These are phyloP conservation scores for Lactarius quietus DNA, from an alignment of 768 basidiomycete genomes.

Conservation along the genomic window DNA sequence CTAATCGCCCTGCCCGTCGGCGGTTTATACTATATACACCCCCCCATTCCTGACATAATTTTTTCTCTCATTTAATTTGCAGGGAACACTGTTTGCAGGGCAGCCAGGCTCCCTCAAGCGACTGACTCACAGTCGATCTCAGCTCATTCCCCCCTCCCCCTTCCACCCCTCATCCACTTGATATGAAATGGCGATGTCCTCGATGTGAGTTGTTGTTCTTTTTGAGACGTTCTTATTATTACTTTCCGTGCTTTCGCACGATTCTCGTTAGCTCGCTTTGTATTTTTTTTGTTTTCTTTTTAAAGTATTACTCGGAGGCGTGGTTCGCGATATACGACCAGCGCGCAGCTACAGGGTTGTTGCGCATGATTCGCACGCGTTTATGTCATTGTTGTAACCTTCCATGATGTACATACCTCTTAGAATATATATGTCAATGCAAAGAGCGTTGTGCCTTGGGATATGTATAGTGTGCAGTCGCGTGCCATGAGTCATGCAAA, in stretches of 20 bases:
- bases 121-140: background rate
- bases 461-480: background rate
- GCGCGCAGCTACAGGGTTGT: background rate
- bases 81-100: conserved; percentile 12
- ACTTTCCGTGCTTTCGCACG: conserved; percentile 15
- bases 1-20: background rate
- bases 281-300: background rate
- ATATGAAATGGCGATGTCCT: background rate
- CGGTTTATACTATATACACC: background rate
- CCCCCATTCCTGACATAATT: background rate
- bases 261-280: conserved; percentile 1
- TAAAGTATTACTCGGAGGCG: background rate
- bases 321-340: background rate
- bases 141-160: background rate
- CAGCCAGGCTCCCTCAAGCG: background rate
- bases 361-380: background rate
- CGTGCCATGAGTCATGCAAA: background rate
- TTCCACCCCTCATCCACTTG: background rate
- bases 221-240: conserved; percentile 20
- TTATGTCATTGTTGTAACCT: background rate
- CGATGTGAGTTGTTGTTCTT: background rate
- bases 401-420: conserved; percentile 11
- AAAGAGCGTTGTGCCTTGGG: background rate
- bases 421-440: conserved; percentile 3
- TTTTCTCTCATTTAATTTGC: background rate